Conservation (phyloP, 163 green algal genomes). For the Scenedesmus sp. region DNA sequence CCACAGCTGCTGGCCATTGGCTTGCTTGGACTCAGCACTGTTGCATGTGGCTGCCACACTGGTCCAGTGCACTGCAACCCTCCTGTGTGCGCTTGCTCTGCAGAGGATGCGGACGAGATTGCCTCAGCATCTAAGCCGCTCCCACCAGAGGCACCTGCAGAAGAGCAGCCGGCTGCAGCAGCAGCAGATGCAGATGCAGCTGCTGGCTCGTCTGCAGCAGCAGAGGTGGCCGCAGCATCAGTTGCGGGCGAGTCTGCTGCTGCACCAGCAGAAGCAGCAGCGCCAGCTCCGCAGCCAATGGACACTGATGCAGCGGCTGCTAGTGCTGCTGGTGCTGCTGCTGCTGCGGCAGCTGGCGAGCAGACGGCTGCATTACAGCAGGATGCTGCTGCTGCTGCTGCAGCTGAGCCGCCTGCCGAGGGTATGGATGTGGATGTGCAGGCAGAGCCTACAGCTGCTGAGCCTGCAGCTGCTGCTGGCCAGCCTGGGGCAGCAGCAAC, state of each 20-base stretch:
- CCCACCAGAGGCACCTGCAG: neutral
- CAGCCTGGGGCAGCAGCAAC: slow-evolving; percentile 3
- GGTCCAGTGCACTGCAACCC: neutral
- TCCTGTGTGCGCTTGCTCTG: neutral
- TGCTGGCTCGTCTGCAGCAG: slow-evolving; percentile 12
- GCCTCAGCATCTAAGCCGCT: slow-evolving; percentile 14
- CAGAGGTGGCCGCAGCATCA: slow-evolving; percentile 26
- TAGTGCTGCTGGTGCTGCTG: slow-evolving; percentile 16
- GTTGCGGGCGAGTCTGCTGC: slow-evolving; percentile 21
- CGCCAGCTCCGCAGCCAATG: slow-evolving; percentile 54
- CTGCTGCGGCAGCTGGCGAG: slow-evolving; percentile 9
- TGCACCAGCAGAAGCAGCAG: slow-evolving; percentile 1
- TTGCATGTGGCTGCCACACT: neutral
- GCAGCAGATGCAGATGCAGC: slow-evolving; percentile 27
- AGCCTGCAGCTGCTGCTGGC: slow-evolving; percentile 11
- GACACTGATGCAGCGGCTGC: slow-evolving; percentile 62
- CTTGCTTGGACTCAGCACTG: neutral
- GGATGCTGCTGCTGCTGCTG: slow-evolving; percentile 16
- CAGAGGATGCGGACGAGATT: slow-evolving; percentile 44
- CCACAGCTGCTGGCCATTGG: neutral
- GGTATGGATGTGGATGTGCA: slow-evolving; percentile 47
- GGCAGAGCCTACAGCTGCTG: slow-evolving; percentile 1
- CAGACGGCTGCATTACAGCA: slow-evolving; percentile 37
- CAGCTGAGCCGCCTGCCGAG: slow-evolving; percentile 23
- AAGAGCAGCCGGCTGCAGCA: neutral